A percentile compares a stretch with the other conserved stretches of the same genome.
These are phyloP conservation scores for Coelastrella sp. DNA, from an alignment of 139 green algal genomes.

Conservation along the genomic window DNA sequence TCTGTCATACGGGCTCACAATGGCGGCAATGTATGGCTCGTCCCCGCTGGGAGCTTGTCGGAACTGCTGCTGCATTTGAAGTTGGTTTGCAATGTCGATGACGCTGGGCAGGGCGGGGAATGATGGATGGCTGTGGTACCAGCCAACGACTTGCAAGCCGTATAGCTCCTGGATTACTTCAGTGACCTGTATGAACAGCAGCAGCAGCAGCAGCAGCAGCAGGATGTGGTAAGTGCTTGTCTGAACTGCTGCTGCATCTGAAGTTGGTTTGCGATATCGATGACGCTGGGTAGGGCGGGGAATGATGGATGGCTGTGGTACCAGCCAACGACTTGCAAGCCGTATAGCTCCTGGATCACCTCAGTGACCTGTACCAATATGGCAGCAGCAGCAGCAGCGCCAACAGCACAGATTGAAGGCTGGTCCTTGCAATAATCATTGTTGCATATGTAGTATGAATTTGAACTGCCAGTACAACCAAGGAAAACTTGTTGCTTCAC, in stretches of 20 bases:
- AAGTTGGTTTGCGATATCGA: slow-evolving; percentile 61
- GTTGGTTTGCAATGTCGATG: slow-evolving; percentile 84
- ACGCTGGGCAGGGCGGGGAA: slow-evolving; percentile 71
- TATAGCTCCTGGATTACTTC: slow-evolving; percentile 56
- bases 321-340: slow-evolving; percentile 70
- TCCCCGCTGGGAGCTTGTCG: not conserved
- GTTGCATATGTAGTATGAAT: too few species aligned
- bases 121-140: slow-evolving; percentile 85
- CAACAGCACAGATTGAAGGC: too few species aligned
- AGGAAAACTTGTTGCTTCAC: too few species aligned
- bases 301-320: slow-evolving; percentile 88
- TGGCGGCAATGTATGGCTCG: slow-evolving; percentile 76
- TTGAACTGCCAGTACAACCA: too few species aligned
- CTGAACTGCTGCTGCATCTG: slow-evolving; percentile 37
- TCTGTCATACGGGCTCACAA: slow-evolving; percentile 81
- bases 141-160: slow-evolving; percentile 67
- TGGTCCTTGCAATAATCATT: too few species aligned
- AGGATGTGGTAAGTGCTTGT: not conserved
- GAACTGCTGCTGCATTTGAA: slow-evolving; percentile 42
- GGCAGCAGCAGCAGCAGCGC: too few species aligned
- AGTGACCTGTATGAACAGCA: slow-evolving; percentile 26
- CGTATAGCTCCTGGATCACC: slow-evolving; percentile 53
- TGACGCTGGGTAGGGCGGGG: slow-evolving; percentile 65
- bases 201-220: slow-evolving; percentile 1
- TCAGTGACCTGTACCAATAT: slow-evolving; percentile 47